Percentiles rank a stretch among this genome's conserved stretches.
Evolutionary conservation across 257 asterid species (phyloP).

Genomic region (Penstemon barbatus): DNA sequence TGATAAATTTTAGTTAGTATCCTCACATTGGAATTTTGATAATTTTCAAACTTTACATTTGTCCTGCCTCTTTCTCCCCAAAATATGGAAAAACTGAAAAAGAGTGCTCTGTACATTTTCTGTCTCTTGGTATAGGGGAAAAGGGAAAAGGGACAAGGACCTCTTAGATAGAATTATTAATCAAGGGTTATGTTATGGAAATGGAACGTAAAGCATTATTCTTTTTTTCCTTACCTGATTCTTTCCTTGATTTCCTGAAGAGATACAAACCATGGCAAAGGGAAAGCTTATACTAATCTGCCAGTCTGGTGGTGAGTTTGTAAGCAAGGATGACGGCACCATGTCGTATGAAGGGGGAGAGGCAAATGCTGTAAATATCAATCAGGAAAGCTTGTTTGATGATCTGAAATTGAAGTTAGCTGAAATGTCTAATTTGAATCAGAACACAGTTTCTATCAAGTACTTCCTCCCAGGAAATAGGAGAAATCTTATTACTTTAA

Average conservation of each 20-base stretch:
- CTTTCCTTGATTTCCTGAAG: conserved; percentile 41
- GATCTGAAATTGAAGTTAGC: conserved; percentile 77
- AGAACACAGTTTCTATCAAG: conserved; percentile 63
- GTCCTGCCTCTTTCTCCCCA: neutral
- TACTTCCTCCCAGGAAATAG: conserved; percentile 91
- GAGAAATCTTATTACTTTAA: conserved; percentile 72
- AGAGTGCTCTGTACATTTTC: neutral
- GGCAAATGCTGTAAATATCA: conserved; percentile 81
- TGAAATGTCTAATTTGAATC: conserved; percentile 73
- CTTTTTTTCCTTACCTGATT: conserved; percentile 26
- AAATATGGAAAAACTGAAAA: neutral
- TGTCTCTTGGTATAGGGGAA: conserved; percentile 1
- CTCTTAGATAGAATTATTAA: conserved; percentile 3
- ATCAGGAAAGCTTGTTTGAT: conserved; percentile 54
- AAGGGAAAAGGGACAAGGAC: neutral
- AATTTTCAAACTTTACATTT: too few species aligned
- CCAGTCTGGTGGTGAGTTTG: conserved; percentile 83
- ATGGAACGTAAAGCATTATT: neutral
- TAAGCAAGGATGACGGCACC: conserved; percentile 64
- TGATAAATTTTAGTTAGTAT: neutral
- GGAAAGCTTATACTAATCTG: conserved; percentile 88
- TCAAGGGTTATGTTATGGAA: neutral
- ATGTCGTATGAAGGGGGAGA: conserved; percentile 80
- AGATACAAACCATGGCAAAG: conserved; percentile 69
- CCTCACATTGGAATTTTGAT: neutral